Conservation (phyloP, 2,329 filamentous ascomycete species). For the Ilyonectria mors-panacis region DNA sequence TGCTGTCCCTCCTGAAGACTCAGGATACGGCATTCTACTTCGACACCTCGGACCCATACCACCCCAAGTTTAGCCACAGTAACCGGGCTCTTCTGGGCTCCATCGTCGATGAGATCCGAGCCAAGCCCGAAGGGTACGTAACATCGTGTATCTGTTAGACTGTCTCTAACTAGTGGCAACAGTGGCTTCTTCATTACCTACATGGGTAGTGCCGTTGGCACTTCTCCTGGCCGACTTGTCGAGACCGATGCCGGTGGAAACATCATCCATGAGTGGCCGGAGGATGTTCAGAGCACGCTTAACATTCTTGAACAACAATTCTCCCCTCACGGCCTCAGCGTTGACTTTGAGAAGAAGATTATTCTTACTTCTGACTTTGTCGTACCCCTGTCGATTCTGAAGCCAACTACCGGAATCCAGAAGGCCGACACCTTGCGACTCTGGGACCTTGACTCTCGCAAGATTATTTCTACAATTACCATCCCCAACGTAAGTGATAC, state of each 20-base stretch:
- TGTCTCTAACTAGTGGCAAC: neutral
- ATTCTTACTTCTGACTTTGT: conserved; percentile 76
- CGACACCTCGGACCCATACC: conserved; percentile 71
- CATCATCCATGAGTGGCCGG: conserved; percentile 74
- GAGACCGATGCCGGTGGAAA: conserved; percentile 72
- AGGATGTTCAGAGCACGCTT: conserved; percentile 67
- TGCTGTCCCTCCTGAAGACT: conserved; percentile 71
- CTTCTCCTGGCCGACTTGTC: conserved; percentile 70
- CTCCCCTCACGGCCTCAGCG: conserved; percentile 71
- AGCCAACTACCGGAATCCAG: conserved; percentile 69
- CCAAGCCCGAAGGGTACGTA: conserved; percentile 70
- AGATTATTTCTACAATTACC: conserved; percentile 72
- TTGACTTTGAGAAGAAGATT: conserved; percentile 71
- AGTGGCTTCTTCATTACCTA: conserved; percentile 73
- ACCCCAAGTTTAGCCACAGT: conserved; percentile 71
- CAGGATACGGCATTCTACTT: conserved; percentile 76
- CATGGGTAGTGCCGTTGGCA: conserved; percentile 72
- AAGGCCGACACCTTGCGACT: conserved; percentile 71
- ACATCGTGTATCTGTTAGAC: neutral
- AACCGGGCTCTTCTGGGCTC: conserved; percentile 72
- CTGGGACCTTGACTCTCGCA: conserved; percentile 68
- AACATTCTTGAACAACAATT: conserved; percentile 74
- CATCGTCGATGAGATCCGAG: conserved; percentile 74
- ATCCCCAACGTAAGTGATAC: conserved; percentile 65
- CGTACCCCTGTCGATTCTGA: conserved; percentile 72